These are phyloP conservation scores for Endoconidiophora polonica DNA, from an alignment of 2,329 filamentous ascomycete species.

Conservation along the genomic window DNA sequence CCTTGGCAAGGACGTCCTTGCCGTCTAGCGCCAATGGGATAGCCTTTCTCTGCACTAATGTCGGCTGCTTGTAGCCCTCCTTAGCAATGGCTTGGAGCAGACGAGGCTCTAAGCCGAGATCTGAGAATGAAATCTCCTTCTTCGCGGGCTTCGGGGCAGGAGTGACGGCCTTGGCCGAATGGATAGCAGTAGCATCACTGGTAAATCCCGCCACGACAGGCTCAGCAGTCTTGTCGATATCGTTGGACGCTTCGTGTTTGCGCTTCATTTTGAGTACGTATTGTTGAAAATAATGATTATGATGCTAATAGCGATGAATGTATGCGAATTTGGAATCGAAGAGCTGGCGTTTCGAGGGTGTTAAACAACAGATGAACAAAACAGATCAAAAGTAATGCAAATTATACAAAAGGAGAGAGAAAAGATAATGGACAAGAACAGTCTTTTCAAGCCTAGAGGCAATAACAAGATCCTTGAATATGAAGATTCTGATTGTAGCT, in stretches of 20 bases:
- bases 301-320: too few relatives aligned
- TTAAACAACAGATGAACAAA: too few relatives aligned
- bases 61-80: slow-evolving; percentile 72
- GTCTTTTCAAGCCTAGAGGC: too few relatives aligned
- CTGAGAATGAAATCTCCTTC: slow-evolving; percentile 41
- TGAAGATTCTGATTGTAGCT: slow-evolving; percentile 13
- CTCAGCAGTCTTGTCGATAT: slow-evolving; percentile 15
- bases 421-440: slow-evolving; percentile 11
- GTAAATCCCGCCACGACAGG: slow-evolving; percentile 14
- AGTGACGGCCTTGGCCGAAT: background rate
- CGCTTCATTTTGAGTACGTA: slow-evolving; percentile 33
- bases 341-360: too few relatives aligned
- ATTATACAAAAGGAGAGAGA: background rate
- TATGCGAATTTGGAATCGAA: too few relatives aligned
- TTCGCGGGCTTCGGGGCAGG: background rate
- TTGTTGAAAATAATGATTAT: background rate
- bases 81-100: slow-evolving; percentile 72
- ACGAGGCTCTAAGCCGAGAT: slow-evolving; percentile 66
- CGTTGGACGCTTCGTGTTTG: slow-evolving; percentile 39
- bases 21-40: slow-evolving; percentile 80
- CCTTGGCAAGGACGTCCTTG: slow-evolving; percentile 77
- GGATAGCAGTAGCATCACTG: background rate
- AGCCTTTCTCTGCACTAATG: slow-evolving; percentile 71
- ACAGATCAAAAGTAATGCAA: too few relatives aligned
- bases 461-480: too few relatives aligned